Evolutionary conservation across 2,329 filamentous ascomycete genomes (phyloP), one percentile per base, ranked within the genome.

Genomic region (Torrubiella hemipterigena): DNA sequence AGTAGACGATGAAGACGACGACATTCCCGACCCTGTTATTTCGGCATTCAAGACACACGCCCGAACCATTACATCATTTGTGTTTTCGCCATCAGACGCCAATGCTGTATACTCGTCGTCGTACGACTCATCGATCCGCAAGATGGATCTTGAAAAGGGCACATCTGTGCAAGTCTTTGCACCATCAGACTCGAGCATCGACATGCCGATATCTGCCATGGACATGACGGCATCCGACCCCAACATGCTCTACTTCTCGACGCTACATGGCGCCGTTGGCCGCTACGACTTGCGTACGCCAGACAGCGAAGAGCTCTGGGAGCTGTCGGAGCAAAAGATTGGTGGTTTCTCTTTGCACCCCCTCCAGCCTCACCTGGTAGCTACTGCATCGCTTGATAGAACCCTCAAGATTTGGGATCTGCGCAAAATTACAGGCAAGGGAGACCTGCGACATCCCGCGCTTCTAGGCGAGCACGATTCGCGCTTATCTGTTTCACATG

Each of bases 371-470:
- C 82, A 96, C 47, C 72, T 94, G 4, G 57, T 94, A 1, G 85
- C 86, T 1, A 96, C 91, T 0, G 91, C 87, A 0, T 93, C 84
- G 0, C 64, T 98, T 0, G 91, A 98, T 49, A 73, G 89, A 3
- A 93, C 79, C 0, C 60, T 98, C 45, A 89, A 87, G 46, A 69
- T 98, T 3, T 98, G 91, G 91, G 91, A 98, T 46, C 46, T 94
- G 24, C 73, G 91, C 17, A 89, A 84, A 38, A 80, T 93, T 10
- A 69, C 56, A 4, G 77, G 77, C 1, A 74, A 69, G 32, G 71
- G 63, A 1, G 72, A 76, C 5, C 52, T 63, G 16, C 60, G 71
- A 1, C 59, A 72, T 3, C 89, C 87, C 0, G 60, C 68, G 0
- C 61, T 93, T 1, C 56, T 96, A 0, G 89, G 82, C 6, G 80